Evolutionary conservation across 2,329 filamentous ascomycete species (phyloP), one percentile per base, ranked within the genome.

Genomic region (Aspergillus pseudonomiae): DNA sequence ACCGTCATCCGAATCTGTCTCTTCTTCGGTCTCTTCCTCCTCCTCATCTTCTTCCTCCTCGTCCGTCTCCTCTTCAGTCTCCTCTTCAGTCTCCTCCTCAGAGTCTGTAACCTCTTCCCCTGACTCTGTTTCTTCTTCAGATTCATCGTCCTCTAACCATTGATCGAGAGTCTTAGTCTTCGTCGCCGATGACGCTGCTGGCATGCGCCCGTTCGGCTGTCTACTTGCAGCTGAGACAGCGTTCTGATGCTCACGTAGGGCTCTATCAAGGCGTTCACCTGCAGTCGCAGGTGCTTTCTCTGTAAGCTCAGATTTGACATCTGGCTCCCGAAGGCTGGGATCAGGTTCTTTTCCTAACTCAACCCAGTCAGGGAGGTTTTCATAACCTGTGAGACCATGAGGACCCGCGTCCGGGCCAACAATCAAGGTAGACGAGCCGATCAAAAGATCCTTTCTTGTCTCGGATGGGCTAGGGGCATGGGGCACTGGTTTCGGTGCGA

Each of bases 401-500:
- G 91, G 78, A 3, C 90, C 91, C 6, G 88, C 88, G 7, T 91
- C 91, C 1, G 89, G 88, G 1, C 92, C 93, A 12, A 98, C 82
- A 0, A 97, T 91, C 0, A 98, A 85, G 19, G 93, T 94, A 1
- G 94, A 88, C 3, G 92, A 95, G 12, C 95, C 95, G 0, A 99
- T 84, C 1, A 90, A 83, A 63, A 94, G 90, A 0, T 88, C 89
- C 67, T 89, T 92, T 39, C 94, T 87, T 3, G 87, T 89, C 74
- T 97, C 94, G 0, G 92, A 96, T 0, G 95, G 95, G 63, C 92
- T 96, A 0, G 93, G 93, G 0, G 91, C 91, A 65, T 96, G 92
- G 0, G 95, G 95, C 0, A 95, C 93, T 0, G 95, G 94, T 75
- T 99, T 99, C 0, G 95, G 94, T 0, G 95, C 95, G 1, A 98